Evolutionary conservation across 2,329 filamentous ascomycete species (phyloP).

Genomic region (Diaporthe ampelina): DNA sequence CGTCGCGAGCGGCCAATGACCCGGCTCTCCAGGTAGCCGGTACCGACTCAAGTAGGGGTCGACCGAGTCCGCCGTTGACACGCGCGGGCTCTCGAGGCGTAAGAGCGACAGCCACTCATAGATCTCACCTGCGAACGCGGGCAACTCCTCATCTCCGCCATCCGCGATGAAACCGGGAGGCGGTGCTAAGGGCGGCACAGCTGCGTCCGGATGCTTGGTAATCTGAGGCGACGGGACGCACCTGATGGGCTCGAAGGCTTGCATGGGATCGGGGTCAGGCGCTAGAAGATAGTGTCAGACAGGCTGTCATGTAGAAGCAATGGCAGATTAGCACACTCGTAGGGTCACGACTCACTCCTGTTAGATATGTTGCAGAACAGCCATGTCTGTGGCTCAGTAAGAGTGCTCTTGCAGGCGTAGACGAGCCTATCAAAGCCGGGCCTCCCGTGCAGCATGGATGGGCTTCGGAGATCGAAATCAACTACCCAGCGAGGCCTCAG

Average conservation of each 20-base stretch:
- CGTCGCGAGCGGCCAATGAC: conserved; percentile 46
- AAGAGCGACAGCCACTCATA: conserved; percentile 84
- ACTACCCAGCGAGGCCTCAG: conserved; percentile 82
- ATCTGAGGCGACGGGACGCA: conserved; percentile 56
- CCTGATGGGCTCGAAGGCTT: conserved; percentile 58
- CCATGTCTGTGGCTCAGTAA: conserved; percentile 79
- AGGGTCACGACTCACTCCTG: conserved; percentile 56
- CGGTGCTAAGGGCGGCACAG: conserved; percentile 52
- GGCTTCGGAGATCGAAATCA: conserved; percentile 79
- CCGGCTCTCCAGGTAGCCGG: conserved; percentile 61
- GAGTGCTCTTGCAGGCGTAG: conserved; percentile 84
- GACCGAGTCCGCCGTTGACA: conserved; percentile 69
- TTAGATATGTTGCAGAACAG: conserved; percentile 77
- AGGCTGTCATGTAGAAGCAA: conserved; percentile 45
- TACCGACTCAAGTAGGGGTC: conserved; percentile 81
- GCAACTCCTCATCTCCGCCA: conserved; percentile 64
- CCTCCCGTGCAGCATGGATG: conserved; percentile 86
- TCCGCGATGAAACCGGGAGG: conserved; percentile 50
- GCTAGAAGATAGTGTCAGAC: conserved; percentile 51
- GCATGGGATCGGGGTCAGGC: conserved; percentile 64
- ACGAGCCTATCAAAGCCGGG: conserved; percentile 84
- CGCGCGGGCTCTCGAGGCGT: conserved; percentile 74
- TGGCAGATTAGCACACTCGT: neutral
- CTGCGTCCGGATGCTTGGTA: conserved; percentile 45
- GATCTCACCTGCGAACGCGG: conserved; percentile 73